phyloP scores from a whole-genome alignment of 129 eudicot genomes.

The Ambrosia trifida region DNA sequence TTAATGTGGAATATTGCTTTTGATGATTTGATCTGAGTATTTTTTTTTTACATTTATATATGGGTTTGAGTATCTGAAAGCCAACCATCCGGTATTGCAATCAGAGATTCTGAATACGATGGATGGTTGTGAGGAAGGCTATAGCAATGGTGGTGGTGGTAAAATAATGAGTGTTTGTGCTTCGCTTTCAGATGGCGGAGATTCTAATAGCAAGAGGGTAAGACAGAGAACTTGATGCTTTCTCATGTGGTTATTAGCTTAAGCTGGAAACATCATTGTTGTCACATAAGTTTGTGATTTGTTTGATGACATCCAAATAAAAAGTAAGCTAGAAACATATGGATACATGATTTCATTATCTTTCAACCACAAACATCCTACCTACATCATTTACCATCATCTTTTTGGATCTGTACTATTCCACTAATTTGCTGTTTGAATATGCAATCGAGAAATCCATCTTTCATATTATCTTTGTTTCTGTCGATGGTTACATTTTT shows the following conservation, averaged over 20 bases:
- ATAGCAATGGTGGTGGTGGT: conserved; percentile 71
- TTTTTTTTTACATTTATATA: conserved; percentile 16
- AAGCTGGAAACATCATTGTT: conserved; percentile 16
- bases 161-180: conserved; percentile 79
- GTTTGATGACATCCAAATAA: neutral
- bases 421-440: too few relatives aligned
- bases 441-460: too few relatives aligned
- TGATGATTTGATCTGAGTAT: too few relatives aligned
- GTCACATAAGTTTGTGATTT: conserved; percentile 7
- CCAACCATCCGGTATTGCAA: conserved; percentile 63
- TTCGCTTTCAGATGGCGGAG: conserved; percentile 78
- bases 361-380: too few relatives aligned
- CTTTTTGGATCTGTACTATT: too few relatives aligned
- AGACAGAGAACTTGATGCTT: conserved; percentile 65
- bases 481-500: too few relatives aligned
- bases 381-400: too few relatives aligned
- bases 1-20: too few relatives aligned
- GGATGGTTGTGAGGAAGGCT: conserved; percentile 85
- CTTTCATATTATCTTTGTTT: too few relatives aligned
- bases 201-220: conserved; percentile 76
- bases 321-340: conserved; percentile 5
- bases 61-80: conserved; percentile 81
- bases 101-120: conserved; percentile 81
- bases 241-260: conserved; percentile 10
- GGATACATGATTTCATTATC: neutral